A percentile compares a stretch with the other conserved stretches of the same genome.
Evolutionary conservation across 768 basidiomycete species (phyloP).

Genomic region (Sporobolomyces pararoseus): DNA sequence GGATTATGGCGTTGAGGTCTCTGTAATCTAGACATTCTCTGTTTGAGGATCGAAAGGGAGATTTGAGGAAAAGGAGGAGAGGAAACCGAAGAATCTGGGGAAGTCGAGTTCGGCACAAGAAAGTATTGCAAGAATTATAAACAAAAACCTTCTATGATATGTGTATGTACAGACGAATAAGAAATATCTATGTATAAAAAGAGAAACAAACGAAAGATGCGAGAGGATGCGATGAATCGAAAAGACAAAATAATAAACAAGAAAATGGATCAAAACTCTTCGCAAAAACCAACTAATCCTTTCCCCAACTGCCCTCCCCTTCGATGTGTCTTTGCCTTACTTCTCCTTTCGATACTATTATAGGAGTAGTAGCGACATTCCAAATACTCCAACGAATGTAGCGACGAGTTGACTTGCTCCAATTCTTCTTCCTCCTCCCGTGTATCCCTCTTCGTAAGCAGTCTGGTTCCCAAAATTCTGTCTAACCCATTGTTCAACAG

Average conservation of each 20-base stretch:
- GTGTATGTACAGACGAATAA: too few relatives aligned
- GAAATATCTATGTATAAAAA: too few relatives aligned
- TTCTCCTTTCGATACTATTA: neutral
- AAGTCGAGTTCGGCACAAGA: too few relatives aligned
- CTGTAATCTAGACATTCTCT: neutral
- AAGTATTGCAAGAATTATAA: too few relatives aligned
- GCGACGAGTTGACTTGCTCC: neutral
- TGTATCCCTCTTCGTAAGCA: conserved; percentile 5
- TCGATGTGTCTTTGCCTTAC: too few relatives aligned
- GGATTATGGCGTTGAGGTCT: conserved; percentile 1
- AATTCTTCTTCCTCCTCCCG: neutral
- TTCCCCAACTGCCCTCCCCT: too few relatives aligned
- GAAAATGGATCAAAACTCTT: too few relatives aligned
- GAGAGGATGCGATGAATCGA: too few relatives aligned
- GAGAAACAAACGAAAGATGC: too few relatives aligned
- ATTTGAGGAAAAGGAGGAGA: neutral
- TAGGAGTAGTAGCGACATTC: neutral
- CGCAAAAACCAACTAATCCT: too few relatives aligned
- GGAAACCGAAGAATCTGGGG: neutral
- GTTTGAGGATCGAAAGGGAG: neutral
- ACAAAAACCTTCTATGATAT: too few relatives aligned
- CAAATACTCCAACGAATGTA: neutral
- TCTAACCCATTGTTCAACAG: conserved; percentile 35
- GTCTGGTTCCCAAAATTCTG: conserved; percentile 27
- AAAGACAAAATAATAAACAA: too few relatives aligned